Evolutionary conservation across 768 basidiomycete species (phyloP), one percentile per base, ranked within the genome.

Genomic region (Termitomyces sp.): DNA sequence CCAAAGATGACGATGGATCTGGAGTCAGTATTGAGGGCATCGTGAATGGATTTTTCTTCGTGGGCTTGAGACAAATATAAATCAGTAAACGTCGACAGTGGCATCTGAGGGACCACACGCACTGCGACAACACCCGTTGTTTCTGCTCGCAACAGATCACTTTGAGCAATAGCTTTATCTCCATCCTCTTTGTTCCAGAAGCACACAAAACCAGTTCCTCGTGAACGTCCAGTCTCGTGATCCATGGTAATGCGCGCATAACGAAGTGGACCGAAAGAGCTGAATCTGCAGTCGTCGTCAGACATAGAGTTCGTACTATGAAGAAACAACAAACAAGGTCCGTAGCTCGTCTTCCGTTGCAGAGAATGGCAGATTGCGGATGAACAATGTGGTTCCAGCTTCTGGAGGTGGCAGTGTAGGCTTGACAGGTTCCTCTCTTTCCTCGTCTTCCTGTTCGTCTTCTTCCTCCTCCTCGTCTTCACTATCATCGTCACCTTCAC

Each of bases 171-270:
- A 9, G 85, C 93, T 58, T 85, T 85, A 66, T 95, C 87, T 16
- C 95, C 95, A 61, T 95, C 90, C 61, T 86, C 90, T 59, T 82
- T 85, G 56, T 95, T 92, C 95, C 96, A 98, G 73, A 96, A 98
- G 69, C 95, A 98, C 2, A 88, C 94, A 67, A 99, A 99, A 3
- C 95, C 97, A 6, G 95, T 96, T 25, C 97, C 97, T 45, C 94
- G 81, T 23, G 96, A 94, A 45, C 95, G 87, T 17, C 88, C 92
- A 1, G 88, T 93, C 1, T 78, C 83, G 7, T 75, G 78, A 63
- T 98, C 97, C 71, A 94, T 76, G 0, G 95, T 90, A 51, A 98
- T 90, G 21, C 92, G 85, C 4, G 91, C 95, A 68, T 98, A 99
- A 23, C 95, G 89, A 17, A 99, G 77, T 5, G 93, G 87, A 0